Evolutionary conservation across 2,329 filamentous ascomycete genomes (phyloP), one percentile per base, ranked within the genome.

Genomic region (Xylaria sp.): DNA sequence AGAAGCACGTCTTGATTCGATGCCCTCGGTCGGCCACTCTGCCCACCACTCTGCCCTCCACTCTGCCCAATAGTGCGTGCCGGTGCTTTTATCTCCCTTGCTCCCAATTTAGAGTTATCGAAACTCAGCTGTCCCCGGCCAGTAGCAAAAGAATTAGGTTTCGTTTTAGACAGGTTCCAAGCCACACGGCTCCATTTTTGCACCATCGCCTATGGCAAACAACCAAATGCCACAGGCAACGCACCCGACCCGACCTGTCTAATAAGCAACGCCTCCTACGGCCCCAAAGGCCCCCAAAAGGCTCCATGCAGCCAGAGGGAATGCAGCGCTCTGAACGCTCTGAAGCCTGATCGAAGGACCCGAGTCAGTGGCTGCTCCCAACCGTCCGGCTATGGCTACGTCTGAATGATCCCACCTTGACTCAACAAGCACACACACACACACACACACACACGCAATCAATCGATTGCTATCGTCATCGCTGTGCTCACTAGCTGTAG

Each of bases 351-450:
- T 48, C 47, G 9, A 60, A 40, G 19, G n/a, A 38, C 46, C n/a
- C 48, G 61, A 64, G 61, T 64, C 57, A 64, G 61, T 60, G 46
- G 44, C 57, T 48, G 58, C 49, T 61, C 53, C 58, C 53, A 49
- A 52, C 38, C 35, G 21, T 52, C 46, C n/a, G 31, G 33, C 40
- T 51, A 25, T 33, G 25, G 52, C 49, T 54, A 65, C 63, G 63
- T 65, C 63, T 65, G 43, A 27, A 63, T 65, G 60, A 65, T 63
- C 40, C 59, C 17, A 41, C 49, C 52, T 56, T 54, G 53, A 47
- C 62, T 54, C 43, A 13, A 40, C 10, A 4, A 13, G n/a, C 31
- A 7, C 7, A 7, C 31, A 35, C 31, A 7, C 7, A 13, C 10
- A 6, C 54, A 23, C n/a, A 53, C 52, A 47, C 60, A 38, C 56